These are phyloP conservation scores for Cicer cuneatum DNA, from an alignment of 306 rosid species.

Conservation along the genomic window DNA sequence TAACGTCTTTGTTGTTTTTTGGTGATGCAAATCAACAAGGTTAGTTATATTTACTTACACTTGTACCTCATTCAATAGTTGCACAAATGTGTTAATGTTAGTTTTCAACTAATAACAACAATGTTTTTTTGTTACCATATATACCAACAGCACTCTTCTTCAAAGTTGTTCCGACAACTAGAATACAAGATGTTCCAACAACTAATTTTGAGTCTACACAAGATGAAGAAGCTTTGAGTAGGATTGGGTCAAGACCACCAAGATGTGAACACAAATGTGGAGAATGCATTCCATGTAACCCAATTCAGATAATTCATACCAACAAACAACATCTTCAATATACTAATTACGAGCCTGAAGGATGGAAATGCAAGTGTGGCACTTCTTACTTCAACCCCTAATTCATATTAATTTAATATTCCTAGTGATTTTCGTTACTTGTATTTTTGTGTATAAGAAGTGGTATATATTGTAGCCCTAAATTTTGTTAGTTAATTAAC, in stretches of 20 bases:
- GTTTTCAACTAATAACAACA: too few species aligned
- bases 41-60: conserved; percentile 13
- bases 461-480: too few species aligned
- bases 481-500: too few species aligned
- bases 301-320: conserved; percentile 46
- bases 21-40: conserved; percentile 51
- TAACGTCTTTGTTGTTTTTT: conserved; percentile 3
- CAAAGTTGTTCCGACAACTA: conserved; percentile 35
- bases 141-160: conserved; percentile 28
- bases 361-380: conserved; percentile 57
- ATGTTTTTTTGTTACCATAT: conserved; percentile 4
- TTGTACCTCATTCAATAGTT: conserved; percentile 14
- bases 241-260: conserved; percentile 53
- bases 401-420: background rate
- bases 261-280: conserved; percentile 55
- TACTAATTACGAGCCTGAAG: conserved; percentile 52
- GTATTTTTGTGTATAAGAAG: too few species aligned
- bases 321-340: conserved; percentile 41
- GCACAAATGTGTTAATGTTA: too few species aligned
- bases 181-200: conserved; percentile 22
- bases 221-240: conserved; percentile 43
- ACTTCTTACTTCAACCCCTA: conserved; percentile 49
- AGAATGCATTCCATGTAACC: conserved; percentile 46
- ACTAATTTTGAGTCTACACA: conserved; percentile 31
- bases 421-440: too few species aligned